Conservation (phyloP, 345 rosid genomes). For the Lepidium africanum region DNA sequence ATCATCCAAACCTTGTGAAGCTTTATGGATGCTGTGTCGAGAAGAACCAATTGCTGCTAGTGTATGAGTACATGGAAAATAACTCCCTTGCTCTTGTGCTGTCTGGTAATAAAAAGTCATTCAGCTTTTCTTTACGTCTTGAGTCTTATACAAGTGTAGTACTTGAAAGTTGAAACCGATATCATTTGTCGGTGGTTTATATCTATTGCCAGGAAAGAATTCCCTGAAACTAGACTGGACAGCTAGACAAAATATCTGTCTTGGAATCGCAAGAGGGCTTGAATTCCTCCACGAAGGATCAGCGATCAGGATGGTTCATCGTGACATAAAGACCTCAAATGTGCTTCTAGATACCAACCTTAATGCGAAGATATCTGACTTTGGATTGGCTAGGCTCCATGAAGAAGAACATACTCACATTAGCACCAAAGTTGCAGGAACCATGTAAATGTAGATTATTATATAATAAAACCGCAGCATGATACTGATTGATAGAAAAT, state of each 20-base stretch:
- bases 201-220: background rate
- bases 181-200: background rate
- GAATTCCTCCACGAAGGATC: slow-evolving; percentile 60
- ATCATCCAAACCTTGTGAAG: slow-evolving; percentile 34
- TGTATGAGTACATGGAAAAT: slow-evolving; percentile 22
- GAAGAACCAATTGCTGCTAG: no score
- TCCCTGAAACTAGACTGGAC: slow-evolving; percentile 36
- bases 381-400: slow-evolving; percentile 55
- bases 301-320: slow-evolving; percentile 44
- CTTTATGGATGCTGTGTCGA: slow-evolving; percentile 37
- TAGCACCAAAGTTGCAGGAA: slow-evolving; percentile 59
- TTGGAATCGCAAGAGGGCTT: slow-evolving; percentile 58
- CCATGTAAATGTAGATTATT: slow-evolving; percentile 33
- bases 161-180: background rate
- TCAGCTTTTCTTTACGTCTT: background rate
- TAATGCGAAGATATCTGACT: slow-evolving; percentile 62
- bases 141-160: background rate
- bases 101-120: slow-evolving; percentile 9
- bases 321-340: slow-evolving; percentile 54
- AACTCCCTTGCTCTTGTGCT: slow-evolving; percentile 32
- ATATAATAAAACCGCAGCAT: background rate
- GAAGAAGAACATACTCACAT: slow-evolving; percentile 39
- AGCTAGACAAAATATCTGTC: slow-evolving; percentile 43
- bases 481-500: no score
- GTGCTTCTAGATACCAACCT: slow-evolving; percentile 43